Evolutionary conservation across 495 filamentous ascomycete genomes (phyloP), one percentile per base, ranked within the genome.

Genomic region (Trypethelium eluteriae): DNA sequence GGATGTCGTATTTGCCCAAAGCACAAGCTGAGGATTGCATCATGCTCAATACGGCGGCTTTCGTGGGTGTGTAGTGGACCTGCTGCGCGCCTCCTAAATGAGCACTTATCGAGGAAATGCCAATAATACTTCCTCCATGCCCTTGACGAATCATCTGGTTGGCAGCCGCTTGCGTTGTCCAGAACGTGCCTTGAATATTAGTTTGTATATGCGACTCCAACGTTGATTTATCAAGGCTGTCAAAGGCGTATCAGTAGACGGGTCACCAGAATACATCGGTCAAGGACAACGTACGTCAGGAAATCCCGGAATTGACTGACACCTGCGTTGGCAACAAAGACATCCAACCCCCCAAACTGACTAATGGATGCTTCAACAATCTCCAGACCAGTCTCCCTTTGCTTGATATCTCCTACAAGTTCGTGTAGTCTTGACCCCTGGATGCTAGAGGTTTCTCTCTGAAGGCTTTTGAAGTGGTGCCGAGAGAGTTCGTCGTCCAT

Each of bases 51-150:
- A 91, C 89, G 68, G 84, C 89, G 16, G 88, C 89, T 81, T 92
- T 92, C 72, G 87, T 90, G 49, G 89, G 86, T 71, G 90, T 91
- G 80, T 91, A 92, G 78, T 85, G 88, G 10, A 81, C 85, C 76
- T 91, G 88, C 74, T 89, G 84, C 68, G 80, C 80, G 70, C 88
- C 89, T 14, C 41, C 41, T 44, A 44, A 44, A 44, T 44, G 41
- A 14, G 41, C 41, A 39, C 85, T 88, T 88, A 92, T 92, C 70
- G 87, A 90, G 50, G 87, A 87, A 62, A 89, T 84, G 64, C 89
- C 83, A 70, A 91, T 80, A 72, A 91, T 88, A 59, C 84, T 86
- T 63, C 74, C 73, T 14, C 71, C 69, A 16, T 62, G 67, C n/a
- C 70, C 66, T 39, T 61, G 32, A n/a, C 56, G 18, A 71, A 90